Base-by-base conservation (phyloP, 2,329 filamentous ascomycete genomes). In the Paecilomyces fulvus region DNA sequence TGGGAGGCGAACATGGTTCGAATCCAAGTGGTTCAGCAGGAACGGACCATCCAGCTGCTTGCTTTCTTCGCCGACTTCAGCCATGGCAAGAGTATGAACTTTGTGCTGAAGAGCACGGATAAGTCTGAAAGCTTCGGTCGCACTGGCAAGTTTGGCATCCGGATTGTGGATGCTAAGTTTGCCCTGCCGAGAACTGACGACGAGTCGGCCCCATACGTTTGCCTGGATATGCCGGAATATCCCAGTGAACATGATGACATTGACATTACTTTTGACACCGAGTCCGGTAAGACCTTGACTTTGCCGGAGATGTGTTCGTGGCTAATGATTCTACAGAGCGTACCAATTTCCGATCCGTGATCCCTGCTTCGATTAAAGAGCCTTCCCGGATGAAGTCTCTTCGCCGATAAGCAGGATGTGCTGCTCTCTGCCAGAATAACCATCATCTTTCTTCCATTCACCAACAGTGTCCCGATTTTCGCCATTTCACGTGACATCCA, bases 221-320 rank as follows among this genome's bases (percentile, higher is more conserved):
- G 89, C 69, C 74, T 96, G 57, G 92, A 96, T 71, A 83, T 91
- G 71, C 87, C 91, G 17, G 91, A 96, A 65, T 89, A 95, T 71
- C 89, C 91, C 0, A 89, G 89, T 53, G 92, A 96, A 75, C 90
- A 96, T 73, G 92, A 96, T 70, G 92, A 96, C 75, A 90, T 96
- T 63, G 83, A 86, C 10, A 86, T 96, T 65, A 74, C 86, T 59
- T 96, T 96, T 77, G 90, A 95, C 61, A 86, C 80, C 50, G 87
- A 90, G 69, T 77, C 81, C 66, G 87, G 88, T 91, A 73, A 77
- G 87, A 79, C 10, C 17, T 21, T n/a, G 2, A 3, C 20, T 11
- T 3, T 6, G 1, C 8, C 1, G 30, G n/a, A 5, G 30, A 55
- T 25, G 30, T 23, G 4, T n/a, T 23, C 25, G 51, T 30, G 21